phyloP scores from a whole-genome alignment of 345 rosid genomes.

The Isatis tinctoria region DNA sequence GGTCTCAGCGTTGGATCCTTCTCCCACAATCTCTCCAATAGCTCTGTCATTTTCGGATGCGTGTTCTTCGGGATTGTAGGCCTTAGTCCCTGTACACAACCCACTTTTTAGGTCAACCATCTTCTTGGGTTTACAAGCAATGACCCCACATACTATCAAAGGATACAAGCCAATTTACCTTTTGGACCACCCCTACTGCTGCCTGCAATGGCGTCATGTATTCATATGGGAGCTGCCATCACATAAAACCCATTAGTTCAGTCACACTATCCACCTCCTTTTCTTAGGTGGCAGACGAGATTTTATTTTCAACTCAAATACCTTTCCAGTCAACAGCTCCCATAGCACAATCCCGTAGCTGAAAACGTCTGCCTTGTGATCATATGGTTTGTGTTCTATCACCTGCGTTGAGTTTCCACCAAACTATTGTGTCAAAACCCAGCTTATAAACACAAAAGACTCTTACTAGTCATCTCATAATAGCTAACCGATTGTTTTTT shows the following conservation, averaged over 20 bases:
- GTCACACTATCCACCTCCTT: background rate
- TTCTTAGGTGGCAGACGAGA: background rate
- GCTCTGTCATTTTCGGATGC: slow-evolving; percentile 56
- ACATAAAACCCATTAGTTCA: slow-evolving; percentile 14
- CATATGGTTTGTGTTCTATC: slow-evolving; percentile 94
- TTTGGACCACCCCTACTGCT: slow-evolving; percentile 96
- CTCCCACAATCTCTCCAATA: slow-evolving; percentile 81
- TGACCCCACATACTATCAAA: background rate
- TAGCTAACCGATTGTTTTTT: background rate
- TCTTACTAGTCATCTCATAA: slow-evolving; percentile 1
- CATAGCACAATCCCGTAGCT: slow-evolving; percentile 89
- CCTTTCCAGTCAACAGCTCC: slow-evolving; percentile 97
- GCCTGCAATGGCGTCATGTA: slow-evolving; percentile 94
- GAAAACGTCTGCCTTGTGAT: slow-evolving; percentile 95
- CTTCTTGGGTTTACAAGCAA: background rate
- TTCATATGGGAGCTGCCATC: slow-evolving; percentile 85
- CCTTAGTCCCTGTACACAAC: slow-evolving; percentile 52
- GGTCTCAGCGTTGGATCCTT: slow-evolving; percentile 87
- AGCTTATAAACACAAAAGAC: background rate
- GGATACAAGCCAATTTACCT: slow-evolving; percentile 40
- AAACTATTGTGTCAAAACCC: slow-evolving; percentile 34
- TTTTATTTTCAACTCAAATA: background rate
- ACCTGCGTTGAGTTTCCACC: slow-evolving; percentile 53
- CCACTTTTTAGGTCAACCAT: background rate
- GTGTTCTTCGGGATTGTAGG: slow-evolving; percentile 75